Percentiles rank a stretch among this genome's conserved stretches.
Conservation (phyloP, 495 filamentous ascomycete species). For the Aspergillus olivimuriae region DNA sequence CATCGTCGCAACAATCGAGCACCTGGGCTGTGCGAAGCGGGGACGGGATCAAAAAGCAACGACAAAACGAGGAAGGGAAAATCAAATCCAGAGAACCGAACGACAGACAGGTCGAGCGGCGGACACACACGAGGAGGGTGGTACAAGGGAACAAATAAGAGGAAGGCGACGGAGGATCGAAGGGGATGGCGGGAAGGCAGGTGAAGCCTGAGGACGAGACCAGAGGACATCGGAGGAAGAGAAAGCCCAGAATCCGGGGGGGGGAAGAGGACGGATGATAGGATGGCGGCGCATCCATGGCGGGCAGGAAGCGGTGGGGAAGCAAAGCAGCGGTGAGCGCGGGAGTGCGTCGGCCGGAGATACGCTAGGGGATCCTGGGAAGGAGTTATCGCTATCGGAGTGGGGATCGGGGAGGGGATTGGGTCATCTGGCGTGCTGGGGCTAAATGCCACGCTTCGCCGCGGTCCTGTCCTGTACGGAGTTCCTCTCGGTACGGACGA, state of each 20-base stretch:
- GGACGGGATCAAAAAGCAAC: slow-evolving; percentile 7
- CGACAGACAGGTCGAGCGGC: background rate
- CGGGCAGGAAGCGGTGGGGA: slow-evolving; percentile 27
- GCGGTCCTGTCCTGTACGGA: no score
- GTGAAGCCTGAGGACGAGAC: slow-evolving; percentile 16
- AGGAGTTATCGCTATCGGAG: slow-evolving; percentile 23
- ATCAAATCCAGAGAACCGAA: slow-evolving; percentile 1
- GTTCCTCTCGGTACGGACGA: no score
- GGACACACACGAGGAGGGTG: slow-evolving; percentile 8
- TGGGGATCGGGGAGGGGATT: slow-evolving; percentile 13
- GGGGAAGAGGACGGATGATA: slow-evolving; percentile 13
- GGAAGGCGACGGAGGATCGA: background rate
- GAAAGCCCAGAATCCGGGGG: slow-evolving; percentile 26
- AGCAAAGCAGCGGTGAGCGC: slow-evolving; percentile 44
- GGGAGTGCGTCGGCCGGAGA: slow-evolving; percentile 20
- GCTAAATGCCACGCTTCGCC: slow-evolving; percentile 1
- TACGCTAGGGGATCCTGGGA: slow-evolving; percentile 33
- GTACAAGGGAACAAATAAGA: slow-evolving; percentile 2
- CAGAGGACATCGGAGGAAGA: slow-evolving; percentile 21
- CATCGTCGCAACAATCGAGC: slow-evolving; percentile 24
- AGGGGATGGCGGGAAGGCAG: slow-evolving; percentile 2
- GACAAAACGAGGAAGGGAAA: slow-evolving; percentile 4
- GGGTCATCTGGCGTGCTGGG: slow-evolving; percentile 7
- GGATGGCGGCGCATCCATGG: slow-evolving; percentile 26
- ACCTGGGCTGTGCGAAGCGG: slow-evolving; percentile 2